Base-by-base conservation (phyloP, 768 basidiomycete genomes). In the Suillus spraguei region DNA sequence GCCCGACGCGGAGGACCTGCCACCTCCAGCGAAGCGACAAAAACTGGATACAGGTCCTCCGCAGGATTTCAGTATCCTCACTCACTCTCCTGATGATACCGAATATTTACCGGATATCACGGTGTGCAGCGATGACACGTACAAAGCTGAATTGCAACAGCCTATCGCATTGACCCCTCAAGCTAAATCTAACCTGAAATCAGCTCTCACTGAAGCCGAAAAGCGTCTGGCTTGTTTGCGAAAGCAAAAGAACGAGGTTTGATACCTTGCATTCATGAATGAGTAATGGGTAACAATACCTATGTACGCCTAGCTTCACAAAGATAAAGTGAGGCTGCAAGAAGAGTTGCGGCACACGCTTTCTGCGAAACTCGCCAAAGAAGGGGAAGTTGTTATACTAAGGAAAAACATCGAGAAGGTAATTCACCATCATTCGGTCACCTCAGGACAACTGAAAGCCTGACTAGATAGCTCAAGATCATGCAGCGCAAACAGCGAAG, bases 401-500 rank as follows among this genome's bases (percentile, higher is more conserved):
- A 79, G 90, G 66, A 85, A 84, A 66, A 82, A 75, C n/a, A 82
- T 89, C 11, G 87, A 90, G 67, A 89, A 88, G 81, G 91, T 89
- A 68, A 59, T 53, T 58, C 35, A 16, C 55, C 20, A 60, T 64
- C 24, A 46, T 14, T 41, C 22, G 10, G 35, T 35, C 0, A 44
- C 36, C 22, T 49, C 13, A 46, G 41, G 53, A 1, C 54, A 1
- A n/a, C 41, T 44, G n/a, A 41, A 56, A 41, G 32, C 60, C 53
- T 47, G 22, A 65, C n/a, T 62, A 91, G 90, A 81, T 79, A 59
- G 76, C 82, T 49, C 82, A 86, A 77, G 83, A 83, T 16, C 87
- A 92, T 71, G 78, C 83, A 4, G 76, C 81, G 1, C 85, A 89
- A 65, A 64, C 91, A 17, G 76, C 79, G 14, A 85, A 81, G 63